Evolutionary conservation across 306 rosid genomes (phyloP).

Genomic region (Adenanthera pavonina): DNA sequence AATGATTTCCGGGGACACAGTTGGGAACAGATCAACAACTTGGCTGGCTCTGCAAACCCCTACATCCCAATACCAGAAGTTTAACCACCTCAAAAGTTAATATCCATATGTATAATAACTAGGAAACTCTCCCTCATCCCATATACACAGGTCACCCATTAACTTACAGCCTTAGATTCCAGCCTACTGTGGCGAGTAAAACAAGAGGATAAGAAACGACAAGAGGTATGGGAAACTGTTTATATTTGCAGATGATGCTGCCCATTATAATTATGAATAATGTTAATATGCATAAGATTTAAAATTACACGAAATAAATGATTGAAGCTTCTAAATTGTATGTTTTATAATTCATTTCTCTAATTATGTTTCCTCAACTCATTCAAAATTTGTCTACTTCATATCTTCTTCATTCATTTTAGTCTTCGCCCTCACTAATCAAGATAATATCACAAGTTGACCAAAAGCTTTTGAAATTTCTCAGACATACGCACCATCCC

Average conservation of each 20-base stretch:
- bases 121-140: constrained; percentile 16
- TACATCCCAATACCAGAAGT: constrained; percentile 54
- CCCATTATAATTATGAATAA: neutral
- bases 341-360: constrained; percentile 10
- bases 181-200: neutral
- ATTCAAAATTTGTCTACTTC: constrained; percentile 7
- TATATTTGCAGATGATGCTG: neutral
- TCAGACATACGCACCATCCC: constrained; percentile 31
- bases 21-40: constrained; percentile 78
- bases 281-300: neutral
- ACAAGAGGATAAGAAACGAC: neutral
- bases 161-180: neutral
- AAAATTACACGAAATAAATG: neutral
- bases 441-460: constrained; percentile 33
- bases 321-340: neutral
- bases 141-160: neutral
- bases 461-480: constrained; percentile 20
- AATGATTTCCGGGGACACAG: constrained; percentile 73
- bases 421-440: neutral
- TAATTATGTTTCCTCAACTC: constrained; percentile 25
- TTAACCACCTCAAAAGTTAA: constrained; percentile 32
- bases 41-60: constrained; percentile 89
- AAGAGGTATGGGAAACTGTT: neutral
- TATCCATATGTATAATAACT: neutral
- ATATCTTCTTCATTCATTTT: constrained; percentile 12